Base-by-base conservation (phyloP, 2,329 filamentous ascomycete genomes). In the Metarhizium brunneum region DNA sequence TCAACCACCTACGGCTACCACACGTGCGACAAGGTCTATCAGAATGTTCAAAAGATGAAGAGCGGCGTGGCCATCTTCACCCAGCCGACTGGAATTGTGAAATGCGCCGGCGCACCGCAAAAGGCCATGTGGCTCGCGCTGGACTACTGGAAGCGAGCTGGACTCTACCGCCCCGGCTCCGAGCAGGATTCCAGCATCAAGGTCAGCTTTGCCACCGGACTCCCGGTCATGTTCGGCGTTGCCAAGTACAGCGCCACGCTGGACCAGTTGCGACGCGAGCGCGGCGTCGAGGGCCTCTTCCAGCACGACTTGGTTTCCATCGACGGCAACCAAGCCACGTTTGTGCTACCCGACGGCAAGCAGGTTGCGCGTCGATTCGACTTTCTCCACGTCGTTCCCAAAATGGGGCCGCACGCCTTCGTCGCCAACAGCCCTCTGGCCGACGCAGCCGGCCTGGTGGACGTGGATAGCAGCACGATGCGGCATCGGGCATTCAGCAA, bases 121-220 rank as follows among this genome's bases (percentile, higher is more conserved):
- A 84, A 84, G 68, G 70, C 77, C 62, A 78, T 84, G 79, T 84
- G 81, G 81, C 74, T 84, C 14, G 81, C 81, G 1, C 68, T 83
- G 45, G 79, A 84, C 62, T 67, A 80, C 66, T 84, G 81, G 81
- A 81, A 77, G 66, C 68, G 69, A 35, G 70, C 71, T 0, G 80
- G 79, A 2, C 64, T 80, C 3, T 83, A 83, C 66, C 32, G 29
- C 10, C 48, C 42, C 4, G 10, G n/a, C 18, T 64, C 72, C 53
- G 62, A 70, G 0, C 62, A 70, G 1, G 49, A 52, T 4, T 80
- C 78, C 0, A 62, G 72, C 2, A 75, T 83, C 62, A 70, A 76
- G 25, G 77, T 83, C 58, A 73, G 66, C 59, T 84, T 82, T 57
- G 80, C 80, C 4, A 83, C 81, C 0, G 80, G 74, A 0, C 69